phyloP scores from a whole-genome alignment of 1,284 basidiomycete genomes.

The Ceratobasidium sp. region DNA sequence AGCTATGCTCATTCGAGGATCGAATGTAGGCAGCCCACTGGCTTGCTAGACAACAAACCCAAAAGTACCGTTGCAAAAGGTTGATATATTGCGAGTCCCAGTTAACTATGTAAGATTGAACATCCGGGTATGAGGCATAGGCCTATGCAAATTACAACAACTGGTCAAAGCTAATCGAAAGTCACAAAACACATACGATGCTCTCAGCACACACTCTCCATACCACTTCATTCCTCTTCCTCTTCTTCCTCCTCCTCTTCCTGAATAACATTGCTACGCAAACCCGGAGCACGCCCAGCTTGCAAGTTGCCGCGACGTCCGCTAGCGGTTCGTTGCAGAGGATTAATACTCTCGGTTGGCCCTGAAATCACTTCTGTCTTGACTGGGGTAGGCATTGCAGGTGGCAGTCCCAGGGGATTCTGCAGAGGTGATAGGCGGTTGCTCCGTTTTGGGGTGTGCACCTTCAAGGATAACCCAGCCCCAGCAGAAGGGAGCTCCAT shows the following conservation, averaged over 20 bases:
- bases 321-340: conserved; percentile 30
- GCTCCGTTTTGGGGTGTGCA: conserved; percentile 50
- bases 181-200: conserved; percentile 20
- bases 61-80: neutral
- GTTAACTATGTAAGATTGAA: conserved; percentile 17
- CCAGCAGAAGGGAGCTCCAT: conserved; percentile 55
- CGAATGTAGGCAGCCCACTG: too few relatives aligned
- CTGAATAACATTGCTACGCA: conserved; percentile 72
- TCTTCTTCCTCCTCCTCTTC: conserved; percentile 84
- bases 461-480: conserved; percentile 54
- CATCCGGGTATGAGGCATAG: conserved; percentile 43
- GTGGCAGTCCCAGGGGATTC: conserved; percentile 37
- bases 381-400: conserved; percentile 24
- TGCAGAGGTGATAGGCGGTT: conserved; percentile 43
- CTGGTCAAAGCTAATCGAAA: conserved; percentile 26
- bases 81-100: conserved; percentile 17
- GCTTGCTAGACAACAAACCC: neutral
- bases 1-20: neutral
- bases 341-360: neutral
- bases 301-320: conserved; percentile 73
- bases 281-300: conserved; percentile 71
- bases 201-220: neutral
- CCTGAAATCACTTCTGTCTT: conserved; percentile 13
- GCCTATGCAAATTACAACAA: conserved; percentile 38
- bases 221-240: conserved; percentile 60